Evolutionary conservation across 768 basidiomycete genomes (phyloP), one percentile per base, ranked within the genome.

Genomic region (Sporobolomyces pararoseus): DNA sequence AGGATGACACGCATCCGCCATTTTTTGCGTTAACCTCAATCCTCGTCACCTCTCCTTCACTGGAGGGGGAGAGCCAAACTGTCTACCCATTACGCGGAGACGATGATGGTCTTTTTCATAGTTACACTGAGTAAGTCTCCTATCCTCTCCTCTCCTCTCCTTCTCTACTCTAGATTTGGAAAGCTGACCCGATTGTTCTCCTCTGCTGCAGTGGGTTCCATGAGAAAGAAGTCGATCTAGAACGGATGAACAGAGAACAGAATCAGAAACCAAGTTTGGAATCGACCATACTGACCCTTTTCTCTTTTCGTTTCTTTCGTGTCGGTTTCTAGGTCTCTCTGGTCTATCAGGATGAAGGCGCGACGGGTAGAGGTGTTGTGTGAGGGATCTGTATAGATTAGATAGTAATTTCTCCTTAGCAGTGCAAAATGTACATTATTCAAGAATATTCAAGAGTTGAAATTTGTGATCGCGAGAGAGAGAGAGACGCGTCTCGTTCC

Each of bases 1-100:
- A 14, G 37, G 72, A 73, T 69, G 72, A 73, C 35, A 51, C 67
- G 72, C 66, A 63, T 31, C 72, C 72, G 72, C 72, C 72, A 53
- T 42, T 61, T 60, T 72, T 63, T 57, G 66, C 64, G 67, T 66
- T 39, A 57, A 60, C 23, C 23, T 68, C 71, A 34, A 73, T 67
- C 71, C 71, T 73, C 46, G 59, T 61, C 59, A 61, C 59, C 59
- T 61, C 23, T 47, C 17, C 31, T 4, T 60, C 25, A 14, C 46
- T 31, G 31, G 44, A 47, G 37, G 50, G 63, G 71, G 54, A 62
- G 67, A 68, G 71, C 71, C 67, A 66, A 47, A 73, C 58, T 46
- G 63, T 51, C 32, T 46, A 59, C 58, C 42, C 46, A 61, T 49
- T 61, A 34, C 59, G 58, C 3, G 32, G 59, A 34, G n/a, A 27